Evolutionary conservation across 2,329 filamentous ascomycete species (phyloP), one percentile per base, ranked within the genome.

Genomic region (Trichophyton mentagrophytes): DNA sequence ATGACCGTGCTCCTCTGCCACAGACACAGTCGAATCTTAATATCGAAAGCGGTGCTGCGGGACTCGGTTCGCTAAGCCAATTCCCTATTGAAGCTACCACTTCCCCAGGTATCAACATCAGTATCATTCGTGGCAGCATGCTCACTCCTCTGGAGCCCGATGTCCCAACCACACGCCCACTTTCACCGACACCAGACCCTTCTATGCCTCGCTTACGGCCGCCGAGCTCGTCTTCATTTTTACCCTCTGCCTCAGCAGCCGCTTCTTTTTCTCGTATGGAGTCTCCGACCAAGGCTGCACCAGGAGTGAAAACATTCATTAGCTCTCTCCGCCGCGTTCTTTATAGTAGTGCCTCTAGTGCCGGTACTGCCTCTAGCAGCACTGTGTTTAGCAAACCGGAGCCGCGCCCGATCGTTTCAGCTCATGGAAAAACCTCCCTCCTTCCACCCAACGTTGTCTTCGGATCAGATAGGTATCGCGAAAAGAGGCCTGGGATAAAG

Each of bases 301-400:
- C 87, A 36, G 89, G 88, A 2, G 89, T 96, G 80, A 91, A 86
- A 72, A 93, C 85, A 66, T 81, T 97, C 0, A 80, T 99, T 58
- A 88, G 90, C 5, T 92, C 88, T 64, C 88, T 97, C 42, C 87
- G 90, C 17, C 85, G 90, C 64, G 91, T 86, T 4, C 73, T 96
- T 57, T 89, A 89, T 70, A 89, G 80, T 13, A 76, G 76, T 60
- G 75, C 79, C 57, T 70, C 72, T 25, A 69, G 66, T 3, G 7
- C 51, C 17, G 69, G 66, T 3, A 36, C 15, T 6, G 33, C 51
- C 67, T 55, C 51, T 67, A 33, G n/a, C 20, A 49, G 22, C 25
- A n/a, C 4, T 15, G 57, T 11, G 9, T 33, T 42, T 17, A 55
- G 36, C 42, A 60, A n/a, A 58, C 38, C 13, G 11, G 44, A 22